Percentiles rank a stretch among this genome's conserved stretches.
These are phyloP conservation scores for Adiantum capillusveneris DNA, from an alignment of 75 land plant genomes.

Conservation along the genomic window DNA sequence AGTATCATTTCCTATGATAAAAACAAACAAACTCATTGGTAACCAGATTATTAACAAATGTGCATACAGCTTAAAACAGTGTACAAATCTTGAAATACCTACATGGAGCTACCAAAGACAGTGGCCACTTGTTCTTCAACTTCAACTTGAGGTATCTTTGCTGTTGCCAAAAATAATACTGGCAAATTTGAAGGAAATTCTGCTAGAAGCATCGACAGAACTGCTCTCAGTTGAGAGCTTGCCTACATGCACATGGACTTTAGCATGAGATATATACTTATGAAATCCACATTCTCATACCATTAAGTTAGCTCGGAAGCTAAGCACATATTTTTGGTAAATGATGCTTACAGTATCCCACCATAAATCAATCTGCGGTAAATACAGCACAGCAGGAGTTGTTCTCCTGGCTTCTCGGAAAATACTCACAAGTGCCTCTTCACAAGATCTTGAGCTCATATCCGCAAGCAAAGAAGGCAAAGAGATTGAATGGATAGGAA, in stretches of 20 bases:
- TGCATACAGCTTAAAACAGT: no score
- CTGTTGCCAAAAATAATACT: conserved; percentile 76
- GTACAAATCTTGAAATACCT: no score
- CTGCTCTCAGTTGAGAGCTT: conserved; percentile 83
- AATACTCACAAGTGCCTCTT: conserved; percentile 93
- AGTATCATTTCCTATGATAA: no score
- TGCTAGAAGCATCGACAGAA: conserved; percentile 66
- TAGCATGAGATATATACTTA: neutral
- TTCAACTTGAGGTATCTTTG: conserved; percentile 34
- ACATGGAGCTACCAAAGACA: conserved; percentile 65
- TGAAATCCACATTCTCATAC: no score
- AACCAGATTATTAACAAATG: no score
- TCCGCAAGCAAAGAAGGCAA: conserved; percentile 93
- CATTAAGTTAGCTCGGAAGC: neutral
- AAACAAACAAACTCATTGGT: no score
- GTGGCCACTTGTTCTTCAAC: conserved; percentile 32
- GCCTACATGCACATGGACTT: conserved; percentile 42
- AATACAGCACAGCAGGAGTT: conserved; percentile 73
- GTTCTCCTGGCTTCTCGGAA: conserved; percentile 93
- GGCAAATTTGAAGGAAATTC: conserved; percentile 90
- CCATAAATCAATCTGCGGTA: conserved; percentile 92
- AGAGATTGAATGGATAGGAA: conserved; percentile 93
- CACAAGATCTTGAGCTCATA: conserved; percentile 92
- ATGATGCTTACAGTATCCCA: conserved; percentile 87
- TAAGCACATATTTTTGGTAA: neutral